Conservation (phyloP, 2,329 filamentous ascomycete species). For the Fusarium circinatum region DNA sequence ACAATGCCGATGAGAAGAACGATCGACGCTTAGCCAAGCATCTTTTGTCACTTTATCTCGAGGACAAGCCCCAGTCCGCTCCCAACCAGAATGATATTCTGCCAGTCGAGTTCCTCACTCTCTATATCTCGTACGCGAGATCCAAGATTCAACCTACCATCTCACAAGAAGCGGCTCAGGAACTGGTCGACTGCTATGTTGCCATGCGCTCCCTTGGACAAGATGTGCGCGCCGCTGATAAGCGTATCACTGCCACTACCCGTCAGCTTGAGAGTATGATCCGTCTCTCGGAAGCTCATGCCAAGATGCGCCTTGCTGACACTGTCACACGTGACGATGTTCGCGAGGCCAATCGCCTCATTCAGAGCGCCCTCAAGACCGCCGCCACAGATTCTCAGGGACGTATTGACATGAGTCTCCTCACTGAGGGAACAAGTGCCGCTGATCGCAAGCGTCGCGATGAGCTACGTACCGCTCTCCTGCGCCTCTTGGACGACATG, state of each 20-base stretch:
- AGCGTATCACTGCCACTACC: conserved; percentile 97
- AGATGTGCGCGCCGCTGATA: conserved; percentile 86
- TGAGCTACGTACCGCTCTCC: conserved; percentile 83
- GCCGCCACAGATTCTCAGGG: conserved; percentile 94
- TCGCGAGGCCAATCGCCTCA: conserved; percentile 88
- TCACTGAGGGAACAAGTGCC: conserved; percentile 93
- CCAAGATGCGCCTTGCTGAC: conserved; percentile 89
- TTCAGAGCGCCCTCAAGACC: conserved; percentile 94
- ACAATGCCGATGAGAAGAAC: conserved; percentile 88
- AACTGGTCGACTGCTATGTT: conserved; percentile 88
- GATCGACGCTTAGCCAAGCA: conserved; percentile 92
- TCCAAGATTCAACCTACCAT: conserved; percentile 85
- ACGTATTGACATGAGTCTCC: conserved; percentile 93
- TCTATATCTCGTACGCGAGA: conserved; percentile 97
- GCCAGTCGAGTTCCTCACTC: conserved; percentile 93
- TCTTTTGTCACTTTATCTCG: conserved; percentile 94
- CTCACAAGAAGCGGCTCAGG: conserved; percentile 80
- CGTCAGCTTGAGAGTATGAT: conserved; percentile 99
- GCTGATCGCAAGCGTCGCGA: conserved; percentile 85
- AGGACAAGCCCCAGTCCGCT: conserved; percentile 91
- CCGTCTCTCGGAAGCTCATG: conserved; percentile 93
- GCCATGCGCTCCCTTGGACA: conserved; percentile 94
- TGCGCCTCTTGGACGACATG: conserved; percentile 83
- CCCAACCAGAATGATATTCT: conserved; percentile 79
- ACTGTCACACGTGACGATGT: conserved; percentile 86